Base-by-base conservation (phyloP, 768 basidiomycete species). In the Psilocybe cyanescens region DNA sequence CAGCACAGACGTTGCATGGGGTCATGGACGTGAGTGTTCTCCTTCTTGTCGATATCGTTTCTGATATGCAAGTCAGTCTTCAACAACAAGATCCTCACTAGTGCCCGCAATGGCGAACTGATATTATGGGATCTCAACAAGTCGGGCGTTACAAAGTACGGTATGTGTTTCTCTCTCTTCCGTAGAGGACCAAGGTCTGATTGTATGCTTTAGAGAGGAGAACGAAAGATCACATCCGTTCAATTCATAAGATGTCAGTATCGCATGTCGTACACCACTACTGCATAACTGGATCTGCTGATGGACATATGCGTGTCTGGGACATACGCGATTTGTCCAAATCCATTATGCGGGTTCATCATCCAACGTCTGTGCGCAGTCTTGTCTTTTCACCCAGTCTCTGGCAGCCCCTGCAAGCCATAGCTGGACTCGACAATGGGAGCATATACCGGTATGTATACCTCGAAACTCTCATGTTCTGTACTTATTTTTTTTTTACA, bases 71-170 rank as follows among this genome's bases (percentile, higher is more conserved):
- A 17, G 41, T 8, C 63, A 93, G 91, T 72, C 9, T 91, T 86
- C 74, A 86, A 78, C 70, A 86, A 87, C 72, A 94, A 93, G 75
- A 84, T 93, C 52, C 72, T 94, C 19, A 93, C 92, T 2, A 91
- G 91, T 68, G 90, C 90, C 1, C 78, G 89, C 14, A 93, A 92
- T 64, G 92, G 92, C 1, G 92, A 93, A 56, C 81, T 94, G 39
- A 89, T 92, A 31, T 84, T 92, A 80, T 94, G 92, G 92, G 91
- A 93, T 70, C 65, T 92, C 30, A 84, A 87, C 66, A 90, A 86
- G 71, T 73, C 81, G 19, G 88, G 89, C 3, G 69, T 78, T 2
- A 83, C 84, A 45, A 93, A 92, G 75, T 90, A 85, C 66, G 91
- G 91, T 93, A 67, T 53, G 82, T 64, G 8, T 9, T 12, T 51